Base-by-base conservation (phyloP, 2,329 filamentous ascomycete species). In the Stemphylium vesicarium region DNA sequence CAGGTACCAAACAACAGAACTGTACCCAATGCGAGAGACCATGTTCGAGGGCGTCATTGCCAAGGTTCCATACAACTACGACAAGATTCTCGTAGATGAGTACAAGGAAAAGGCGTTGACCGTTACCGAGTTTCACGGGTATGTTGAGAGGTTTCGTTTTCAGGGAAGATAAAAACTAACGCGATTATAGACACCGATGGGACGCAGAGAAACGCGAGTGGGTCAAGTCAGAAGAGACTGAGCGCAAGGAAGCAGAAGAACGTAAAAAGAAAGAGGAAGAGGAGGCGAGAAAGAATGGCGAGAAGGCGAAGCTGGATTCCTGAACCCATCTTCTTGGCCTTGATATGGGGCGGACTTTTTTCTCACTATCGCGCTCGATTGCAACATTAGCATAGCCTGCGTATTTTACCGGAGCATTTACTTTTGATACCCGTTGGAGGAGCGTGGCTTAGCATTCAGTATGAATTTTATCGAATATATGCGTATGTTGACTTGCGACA, bases 21-120 rank as follows among this genome's bases (percentile, higher is more conserved):
- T 95, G 11, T 95, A 87, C 76, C 91, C 91, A 3, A 80, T 95
- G 81, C 83, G 90, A 13, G 81, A 86, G 69, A 89, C 86, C 22
- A 82, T 84, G 59, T 95, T 91, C 64, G 91, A 95, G 77, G 90
- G 89, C 16, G 86, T 90, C 2, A 77, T 82, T 11, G 89, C 89
- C 20, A 82, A 82, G 61, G 83, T 95, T 20, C 91, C 91, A 4
- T 89, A 85, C 69, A 81, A 80, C 50, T 89, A 88, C 60, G 87
- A 90, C 64, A 81, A 81, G 67, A 84, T 90, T 24, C 74, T 91
- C 50, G 79, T 80, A 3, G 82, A 85, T 26, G 88, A 91, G 76
- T 91, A 91, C 64, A 80, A 83, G 26, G 73, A 78, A n/a, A 85
- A 82, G 75, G 84, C 85, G 22, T 71, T 91, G 51, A 82, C 84